phyloP scores from a whole-genome alignment of 2,329 filamentous ascomycete genomes.

The Pseudogymnoascus sp. region DNA sequence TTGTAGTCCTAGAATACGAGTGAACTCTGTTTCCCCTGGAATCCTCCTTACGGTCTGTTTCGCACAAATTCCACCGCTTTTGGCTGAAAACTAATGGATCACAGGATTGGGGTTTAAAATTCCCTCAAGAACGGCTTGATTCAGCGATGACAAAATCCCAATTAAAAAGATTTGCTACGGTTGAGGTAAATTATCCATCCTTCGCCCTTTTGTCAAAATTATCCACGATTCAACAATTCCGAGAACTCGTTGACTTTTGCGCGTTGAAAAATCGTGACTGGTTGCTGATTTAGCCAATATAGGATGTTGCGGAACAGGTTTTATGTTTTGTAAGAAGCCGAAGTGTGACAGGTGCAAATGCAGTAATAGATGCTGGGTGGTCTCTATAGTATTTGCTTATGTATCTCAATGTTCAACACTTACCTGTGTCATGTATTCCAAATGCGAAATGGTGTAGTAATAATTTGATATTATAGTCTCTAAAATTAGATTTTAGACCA shows the following conservation, averaged over 20 bases:
- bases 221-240: not conserved
- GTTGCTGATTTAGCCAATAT: conserved; percentile 16
- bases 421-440: not conserved
- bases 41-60: conserved; percentile 37
- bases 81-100: not conserved
- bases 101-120: conserved; percentile 57
- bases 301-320: conserved; percentile 50
- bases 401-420: not conserved
- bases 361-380: conserved; percentile 43
- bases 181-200: conserved; percentile 36
- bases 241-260: not conserved
- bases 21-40: conserved; percentile 53
- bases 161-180: conserved; percentile 53
- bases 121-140: conserved; percentile 51
- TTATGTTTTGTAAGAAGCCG: conserved; percentile 43
- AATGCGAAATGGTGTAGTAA: not conserved
- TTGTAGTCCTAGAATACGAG: conserved; percentile 49
- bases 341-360: conserved; percentile 48
- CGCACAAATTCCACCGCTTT: not conserved
- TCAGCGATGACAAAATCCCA: conserved; percentile 48
- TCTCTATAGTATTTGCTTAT: conserved; percentile 18
- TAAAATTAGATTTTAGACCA: not conserved
- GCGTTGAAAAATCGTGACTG: not conserved
- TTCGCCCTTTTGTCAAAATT: conserved; percentile 12
- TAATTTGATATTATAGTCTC: not conserved